These are phyloP conservation scores for Psophocarpus tetragonolobus DNA, from an alignment of 306 rosid species.

Conservation along the genomic window DNA sequence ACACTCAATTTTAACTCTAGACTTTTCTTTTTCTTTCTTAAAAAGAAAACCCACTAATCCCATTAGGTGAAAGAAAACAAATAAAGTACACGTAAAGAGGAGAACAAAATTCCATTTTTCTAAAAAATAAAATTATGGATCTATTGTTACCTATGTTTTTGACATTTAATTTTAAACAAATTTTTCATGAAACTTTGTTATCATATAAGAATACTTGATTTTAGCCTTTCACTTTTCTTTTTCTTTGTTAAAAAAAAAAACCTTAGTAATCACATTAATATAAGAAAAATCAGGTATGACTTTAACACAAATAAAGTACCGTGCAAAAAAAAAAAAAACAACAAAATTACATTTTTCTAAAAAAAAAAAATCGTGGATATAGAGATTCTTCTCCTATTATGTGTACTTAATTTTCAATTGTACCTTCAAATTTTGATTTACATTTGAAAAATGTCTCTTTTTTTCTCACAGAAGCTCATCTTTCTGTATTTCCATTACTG, in stretches of 20 bases:
- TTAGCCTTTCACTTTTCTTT: no score
- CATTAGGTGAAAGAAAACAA: no score
- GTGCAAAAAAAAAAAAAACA: neutral
- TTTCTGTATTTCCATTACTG: slow-evolving; percentile 8
- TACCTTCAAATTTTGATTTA: neutral
- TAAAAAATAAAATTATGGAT: no score
- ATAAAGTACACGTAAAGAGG: no score
- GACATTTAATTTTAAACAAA: neutral
- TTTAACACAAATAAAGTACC: neutral
- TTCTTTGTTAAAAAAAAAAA: neutral
- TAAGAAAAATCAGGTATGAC: slow-evolving; percentile 1
- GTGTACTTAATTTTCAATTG: neutral
- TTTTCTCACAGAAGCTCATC: neutral
- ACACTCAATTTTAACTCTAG: no score
- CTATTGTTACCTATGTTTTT: no score
- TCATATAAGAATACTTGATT: no score
- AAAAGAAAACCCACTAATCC: no score
- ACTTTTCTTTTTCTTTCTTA: neutral
- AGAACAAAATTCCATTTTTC: no score
- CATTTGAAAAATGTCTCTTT: neutral
- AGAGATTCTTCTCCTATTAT: slow-evolving; percentile 55
- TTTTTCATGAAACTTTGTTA: no score
- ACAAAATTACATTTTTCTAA: neutral
- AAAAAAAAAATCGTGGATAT: no score
- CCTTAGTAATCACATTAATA: neutral